Evolutionary conservation across 1,284 basidiomycete species (phyloP).

Genomic region (Ceratorhiza oryzae-sativae): DNA sequence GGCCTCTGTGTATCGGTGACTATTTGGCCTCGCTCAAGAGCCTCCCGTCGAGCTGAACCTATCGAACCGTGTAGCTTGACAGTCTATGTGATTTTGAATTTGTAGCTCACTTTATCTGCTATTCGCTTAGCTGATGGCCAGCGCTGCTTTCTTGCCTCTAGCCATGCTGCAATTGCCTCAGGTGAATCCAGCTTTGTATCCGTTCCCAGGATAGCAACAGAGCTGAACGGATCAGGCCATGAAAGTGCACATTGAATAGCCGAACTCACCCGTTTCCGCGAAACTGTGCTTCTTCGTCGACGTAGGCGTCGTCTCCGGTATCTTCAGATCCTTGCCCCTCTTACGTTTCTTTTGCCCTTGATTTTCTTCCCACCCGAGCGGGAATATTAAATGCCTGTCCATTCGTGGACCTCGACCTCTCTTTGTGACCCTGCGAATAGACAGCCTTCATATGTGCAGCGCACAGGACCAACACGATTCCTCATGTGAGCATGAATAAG

Average conservation of each 20-base stretch:
- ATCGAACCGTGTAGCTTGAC: constrained; percentile 6
- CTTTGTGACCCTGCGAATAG: constrained; percentile 76
- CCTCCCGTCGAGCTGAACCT: constrained; percentile 73
- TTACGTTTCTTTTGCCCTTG: constrained; percentile 66
- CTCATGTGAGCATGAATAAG: constrained; percentile 44
- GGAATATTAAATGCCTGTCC: constrained; percentile 88
- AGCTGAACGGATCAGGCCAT: constrained; percentile 57
- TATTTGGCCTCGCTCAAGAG: constrained; percentile 78
- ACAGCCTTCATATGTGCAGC: constrained; percentile 74
- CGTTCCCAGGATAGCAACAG: constrained; percentile 81
- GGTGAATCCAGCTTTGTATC: constrained; percentile 77
- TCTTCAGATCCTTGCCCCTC: constrained; percentile 76
- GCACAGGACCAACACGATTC: constrained; percentile 55
- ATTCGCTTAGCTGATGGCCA: constrained; percentile 77
- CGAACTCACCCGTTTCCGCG: constrained; percentile 7
- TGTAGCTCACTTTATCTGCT: constrained; percentile 65
- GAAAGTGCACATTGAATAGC: neutral
- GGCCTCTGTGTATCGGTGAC: constrained; percentile 58
- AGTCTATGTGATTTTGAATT: neutral
- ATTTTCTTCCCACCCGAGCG: constrained; percentile 62
- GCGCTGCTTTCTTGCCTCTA: constrained; percentile 82
- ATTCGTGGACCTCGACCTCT: constrained; percentile 84
- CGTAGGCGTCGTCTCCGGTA: constrained; percentile 59
- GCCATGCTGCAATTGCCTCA: constrained; percentile 83
- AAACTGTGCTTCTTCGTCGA: constrained; percentile 34